These are phyloP conservation scores for Apiospora rasikravindrae DNA, from an alignment of 2,329 filamentous ascomycete genomes.

Conservation along the genomic window DNA sequence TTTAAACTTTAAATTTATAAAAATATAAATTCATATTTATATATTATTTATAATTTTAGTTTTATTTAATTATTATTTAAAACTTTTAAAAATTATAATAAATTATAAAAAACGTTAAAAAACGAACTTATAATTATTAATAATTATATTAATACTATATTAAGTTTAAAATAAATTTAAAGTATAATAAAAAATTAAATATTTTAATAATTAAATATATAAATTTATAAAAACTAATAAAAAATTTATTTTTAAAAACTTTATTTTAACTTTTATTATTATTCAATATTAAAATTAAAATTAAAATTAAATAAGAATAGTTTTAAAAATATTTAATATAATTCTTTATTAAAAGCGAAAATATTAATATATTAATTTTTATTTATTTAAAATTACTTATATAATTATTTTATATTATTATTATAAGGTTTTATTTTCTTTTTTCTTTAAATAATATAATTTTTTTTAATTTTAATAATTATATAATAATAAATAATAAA, in stretches of 20 bases:
- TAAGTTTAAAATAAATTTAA: accelerated
- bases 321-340: neutral
- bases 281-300: no score
- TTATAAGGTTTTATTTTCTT: no score
- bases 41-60: neutral
- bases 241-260: neutral
- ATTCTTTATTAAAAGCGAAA: no score
- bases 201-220: neutral
- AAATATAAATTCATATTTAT: neutral
- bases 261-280: neutral
- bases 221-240: neutral
- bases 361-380: no score
- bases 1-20: neutral
- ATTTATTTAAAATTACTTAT: no score
- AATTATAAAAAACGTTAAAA: neutral
- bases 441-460: no score
- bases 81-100: neutral
- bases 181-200: neutral
- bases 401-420: no score
- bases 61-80: neutral
- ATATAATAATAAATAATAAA: no score
- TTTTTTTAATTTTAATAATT: no score
- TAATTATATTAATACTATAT: accelerated
- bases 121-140: neutral
- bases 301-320: neutral